phyloP scores from a whole-genome alignment of 495 filamentous ascomycete species.

The Penicillium fimorum region DNA sequence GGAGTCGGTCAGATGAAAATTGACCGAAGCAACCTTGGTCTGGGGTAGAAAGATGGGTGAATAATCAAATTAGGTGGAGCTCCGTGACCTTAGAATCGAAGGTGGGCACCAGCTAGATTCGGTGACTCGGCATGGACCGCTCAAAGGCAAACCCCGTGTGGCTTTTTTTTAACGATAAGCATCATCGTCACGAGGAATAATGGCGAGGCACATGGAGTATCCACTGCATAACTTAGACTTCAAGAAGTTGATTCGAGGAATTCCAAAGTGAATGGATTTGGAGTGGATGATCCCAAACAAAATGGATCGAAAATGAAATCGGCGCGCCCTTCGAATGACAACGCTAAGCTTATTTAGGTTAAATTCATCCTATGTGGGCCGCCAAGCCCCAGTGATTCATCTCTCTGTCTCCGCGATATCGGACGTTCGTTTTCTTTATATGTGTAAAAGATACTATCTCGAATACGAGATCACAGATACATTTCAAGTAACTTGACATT shows the following conservation, averaged over 20 bases:
- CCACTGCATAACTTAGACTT: neutral
- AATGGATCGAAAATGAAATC: slow-evolving; percentile 15
- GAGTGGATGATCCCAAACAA: slow-evolving; percentile 11
- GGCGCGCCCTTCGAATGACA: slow-evolving; percentile 43
- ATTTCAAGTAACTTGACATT: neutral
- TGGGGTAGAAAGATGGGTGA: slow-evolving; percentile 32
- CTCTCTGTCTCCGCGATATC: slow-evolving; percentile 18
- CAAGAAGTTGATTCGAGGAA: neutral
- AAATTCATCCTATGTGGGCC: slow-evolving; percentile 2
- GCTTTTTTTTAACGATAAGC: neutral
- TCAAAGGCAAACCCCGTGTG: neutral
- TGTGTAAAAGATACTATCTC: neutral
- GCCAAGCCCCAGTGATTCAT: slow-evolving; percentile 18
- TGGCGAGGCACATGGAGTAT: neutral
- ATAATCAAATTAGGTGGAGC: slow-evolving; percentile 24
- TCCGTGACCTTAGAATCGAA: neutral
- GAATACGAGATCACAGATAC: neutral
- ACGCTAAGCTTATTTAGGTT: slow-evolving; percentile 30
- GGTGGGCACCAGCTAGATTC: slow-evolving; percentile 10
- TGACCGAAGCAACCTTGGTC: slow-evolving; percentile 30
- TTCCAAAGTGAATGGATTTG: neutral
- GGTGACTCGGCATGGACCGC: slow-evolving; percentile 1
- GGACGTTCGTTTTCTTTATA: slow-evolving; percentile 1
- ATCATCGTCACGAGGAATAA: neutral
- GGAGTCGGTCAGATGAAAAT: slow-evolving; percentile 23